phyloP scores from a whole-genome alignment of 345 rosid species.

The Hirschfeldia incana region DNA sequence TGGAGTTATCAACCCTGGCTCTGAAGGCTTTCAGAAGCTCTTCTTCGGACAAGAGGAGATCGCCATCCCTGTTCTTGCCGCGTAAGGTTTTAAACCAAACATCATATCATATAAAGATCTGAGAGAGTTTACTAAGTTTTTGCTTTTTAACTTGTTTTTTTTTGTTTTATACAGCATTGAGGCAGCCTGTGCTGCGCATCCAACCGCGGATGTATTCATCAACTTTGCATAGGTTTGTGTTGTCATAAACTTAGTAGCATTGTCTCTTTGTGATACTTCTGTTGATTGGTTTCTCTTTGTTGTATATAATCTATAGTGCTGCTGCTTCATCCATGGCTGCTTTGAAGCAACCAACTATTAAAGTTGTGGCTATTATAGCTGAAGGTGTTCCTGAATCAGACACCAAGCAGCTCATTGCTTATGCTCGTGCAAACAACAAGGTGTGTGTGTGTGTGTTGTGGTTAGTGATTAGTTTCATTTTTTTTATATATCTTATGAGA shows the following conservation, averaged over 20 bases:
- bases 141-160: background rate
- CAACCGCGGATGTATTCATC: constrained; percentile 94
- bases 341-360: too few species aligned
- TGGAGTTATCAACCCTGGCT: constrained; percentile 89
- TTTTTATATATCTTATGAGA: background rate
- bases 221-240: constrained; percentile 86
- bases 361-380: constrained; percentile 89
- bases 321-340: constrained; percentile 98
- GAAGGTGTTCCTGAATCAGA: constrained; percentile 96
- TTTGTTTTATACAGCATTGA: constrained; percentile 63
- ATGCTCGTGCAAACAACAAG: constrained; percentile 90
- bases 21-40: constrained; percentile 97
- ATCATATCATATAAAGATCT: background rate
- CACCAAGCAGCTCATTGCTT: constrained; percentile 76
- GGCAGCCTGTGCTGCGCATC: constrained; percentile 90
- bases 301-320: constrained; percentile 4
- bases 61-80: constrained; percentile 92
- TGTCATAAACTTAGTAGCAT: background rate
- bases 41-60: constrained; percentile 98
- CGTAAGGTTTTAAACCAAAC: constrained; percentile 46
- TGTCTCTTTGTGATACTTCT: constrained; percentile 10
- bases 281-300: background rate
- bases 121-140: background rate
- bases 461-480: too few species aligned
- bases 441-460: constrained; percentile 39